Base-by-base conservation (phyloP, 257 asterid species). In the Ehretia macrophylla region DNA sequence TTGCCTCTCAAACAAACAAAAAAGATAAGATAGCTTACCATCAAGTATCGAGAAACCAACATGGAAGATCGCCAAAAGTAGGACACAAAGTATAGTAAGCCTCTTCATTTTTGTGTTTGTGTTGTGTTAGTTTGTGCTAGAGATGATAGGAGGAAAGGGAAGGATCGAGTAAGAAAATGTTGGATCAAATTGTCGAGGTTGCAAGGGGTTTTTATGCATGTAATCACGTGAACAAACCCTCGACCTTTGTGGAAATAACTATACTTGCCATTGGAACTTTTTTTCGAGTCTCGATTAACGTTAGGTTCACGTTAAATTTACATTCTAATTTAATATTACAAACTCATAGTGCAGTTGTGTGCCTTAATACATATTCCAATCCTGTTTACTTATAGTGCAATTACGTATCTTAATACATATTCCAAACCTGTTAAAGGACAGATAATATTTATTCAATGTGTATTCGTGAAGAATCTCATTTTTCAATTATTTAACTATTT, bases 31-130 rank as follows among this genome's bases (percentile, higher is more conserved):
- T 16, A 14, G 55, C 58, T 51, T 70, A 64, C 75, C 75, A 22
- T 64, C 66, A 6, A 59, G 32, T 17, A 64, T 27, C 32, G 75
- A 70, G 19, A 62, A 58, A 18, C 56, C 50, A 1, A 70, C 32
- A 51, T 60, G 67, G 42, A 59, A 51, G 17, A 42, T 51, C 6
- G 71, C 40, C 45, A 65, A 32, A 6, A 70, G 32, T 5, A 69
- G 39, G 37, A 63, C 12, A 12, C 58, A 62, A 6, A 58, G 0
- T 42, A 57, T 5, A 14, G 18, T 44, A 50, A 57, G 14, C 20
- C 16, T 17, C 21, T 51, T 63, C 66, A 69, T 69, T 49, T 20
- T 68, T 35, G 18, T n/a, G 32, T 52, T 21, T 20, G 17, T 21
- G 10, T 52, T 11, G 3, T 20, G 32, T 16, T 20, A 22, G 5